Percentiles rank a stretch among this genome's conserved stretches.
Evolutionary conservation across 352 stramenopile species (phyloP).

Genomic region (Halophytophthora batemanensis): DNA sequence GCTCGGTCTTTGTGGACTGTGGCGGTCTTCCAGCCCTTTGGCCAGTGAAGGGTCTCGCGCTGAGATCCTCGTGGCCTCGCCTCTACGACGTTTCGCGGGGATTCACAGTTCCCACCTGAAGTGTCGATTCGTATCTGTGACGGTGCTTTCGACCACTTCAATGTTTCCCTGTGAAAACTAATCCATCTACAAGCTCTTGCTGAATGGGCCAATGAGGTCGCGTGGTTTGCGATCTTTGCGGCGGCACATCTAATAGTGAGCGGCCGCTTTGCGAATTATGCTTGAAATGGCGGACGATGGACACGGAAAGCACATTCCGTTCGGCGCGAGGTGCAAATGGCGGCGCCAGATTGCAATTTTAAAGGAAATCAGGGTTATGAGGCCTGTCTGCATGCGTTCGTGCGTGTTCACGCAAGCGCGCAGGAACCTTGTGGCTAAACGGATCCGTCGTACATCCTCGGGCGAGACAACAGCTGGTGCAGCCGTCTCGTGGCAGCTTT

Average conservation of each 20-base stretch:
- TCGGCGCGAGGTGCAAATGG: background rate
- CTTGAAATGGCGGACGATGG: background rate
- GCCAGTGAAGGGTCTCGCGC: too few species aligned
- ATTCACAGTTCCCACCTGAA: background rate
- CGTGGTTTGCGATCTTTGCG: conserved; percentile 2
- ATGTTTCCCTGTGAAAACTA: conserved; percentile 1
- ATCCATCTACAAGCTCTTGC: background rate
- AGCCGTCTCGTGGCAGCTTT: background rate
- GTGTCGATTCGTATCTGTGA: background rate
- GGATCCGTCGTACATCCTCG: background rate
- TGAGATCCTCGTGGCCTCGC: too few species aligned
- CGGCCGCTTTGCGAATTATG: too few species aligned
- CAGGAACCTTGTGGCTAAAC: background rate
- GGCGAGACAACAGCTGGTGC: background rate
- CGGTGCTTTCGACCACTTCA: conserved; percentile 1
- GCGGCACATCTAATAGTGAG: too few species aligned
- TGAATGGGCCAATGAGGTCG: background rate
- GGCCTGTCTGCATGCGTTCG: too few species aligned
- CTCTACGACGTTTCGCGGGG: too few species aligned
- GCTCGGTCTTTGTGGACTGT: too few species aligned
- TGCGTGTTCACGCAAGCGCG: background rate
- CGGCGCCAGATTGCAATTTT: too few species aligned
- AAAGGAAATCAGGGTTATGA: too few species aligned
- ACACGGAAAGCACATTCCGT: conserved; percentile 8
- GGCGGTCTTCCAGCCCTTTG: too few species aligned